Percentiles rank a stretch among this genome's conserved stretches.
These are phyloP conservation scores for Hanseniaspora pseudoguilliermondii DNA, from an alignment of 805 yeast species.

Conservation along the genomic window DNA sequence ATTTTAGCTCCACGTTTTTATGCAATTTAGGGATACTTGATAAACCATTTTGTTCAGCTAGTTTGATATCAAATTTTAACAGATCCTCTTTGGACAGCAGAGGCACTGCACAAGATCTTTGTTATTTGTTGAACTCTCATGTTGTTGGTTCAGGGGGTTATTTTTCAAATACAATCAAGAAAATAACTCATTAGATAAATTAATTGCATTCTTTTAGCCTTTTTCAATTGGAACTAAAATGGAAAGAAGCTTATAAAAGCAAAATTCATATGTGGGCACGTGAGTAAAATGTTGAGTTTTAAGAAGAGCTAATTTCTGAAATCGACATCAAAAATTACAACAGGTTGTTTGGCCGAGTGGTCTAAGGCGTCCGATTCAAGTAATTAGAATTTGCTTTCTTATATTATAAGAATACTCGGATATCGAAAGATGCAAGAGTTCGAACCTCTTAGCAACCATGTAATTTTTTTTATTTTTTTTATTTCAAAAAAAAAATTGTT, in stretches of 20 bases:
- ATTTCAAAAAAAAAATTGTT: neutral
- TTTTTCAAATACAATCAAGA: neutral
- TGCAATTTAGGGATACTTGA: neutral
- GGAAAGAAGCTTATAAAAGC: no score
- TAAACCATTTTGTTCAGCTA: no score
- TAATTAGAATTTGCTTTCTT: constrained; percentile 4
- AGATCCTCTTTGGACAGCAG: no score
- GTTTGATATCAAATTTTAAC: neutral
- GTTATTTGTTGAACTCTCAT: neutral
- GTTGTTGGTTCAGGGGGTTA: neutral
- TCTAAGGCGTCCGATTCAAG: constrained; percentile 14
- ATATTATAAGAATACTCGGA: constrained; percentile 7
- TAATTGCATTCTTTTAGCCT: no score
- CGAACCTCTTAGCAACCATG: constrained; percentile 13
- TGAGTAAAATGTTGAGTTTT: no score
- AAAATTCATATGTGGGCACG: no score
- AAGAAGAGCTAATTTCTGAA: no score
- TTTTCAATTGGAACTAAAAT: no score
- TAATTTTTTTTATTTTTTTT: neutral
- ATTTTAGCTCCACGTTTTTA: neutral
- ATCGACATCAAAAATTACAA: no score
- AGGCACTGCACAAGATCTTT: neutral
- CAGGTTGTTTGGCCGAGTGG: constrained; percentile 14
- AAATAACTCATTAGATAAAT: no score
- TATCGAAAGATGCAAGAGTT: constrained; percentile 14